Conservation (phyloP, 192 early-diverging fungal genomes). For the Jimgerdemannia flammicorona region DNA sequence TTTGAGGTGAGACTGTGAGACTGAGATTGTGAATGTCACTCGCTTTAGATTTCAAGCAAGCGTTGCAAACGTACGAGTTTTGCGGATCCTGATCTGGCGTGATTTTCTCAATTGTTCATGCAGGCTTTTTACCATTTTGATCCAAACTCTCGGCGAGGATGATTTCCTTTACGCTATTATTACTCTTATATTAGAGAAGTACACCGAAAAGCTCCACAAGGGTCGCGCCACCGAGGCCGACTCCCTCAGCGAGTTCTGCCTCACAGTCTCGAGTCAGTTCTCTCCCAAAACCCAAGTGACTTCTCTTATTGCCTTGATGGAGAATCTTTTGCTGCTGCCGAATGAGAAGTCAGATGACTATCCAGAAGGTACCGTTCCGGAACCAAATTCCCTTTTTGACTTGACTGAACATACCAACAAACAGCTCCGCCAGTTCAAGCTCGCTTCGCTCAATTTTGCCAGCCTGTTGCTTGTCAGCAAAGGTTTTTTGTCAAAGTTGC, state of each 20-base stretch:
- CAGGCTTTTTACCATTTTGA: slow-evolving; percentile 77
- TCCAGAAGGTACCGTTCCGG: slow-evolving; percentile 7
- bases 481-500: slow-evolving; percentile 48
- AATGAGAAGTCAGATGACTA: slow-evolving; percentile 39
- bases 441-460: slow-evolving; percentile 51
- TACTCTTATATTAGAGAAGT: slow-evolving; percentile 69
- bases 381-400: slow-evolving; percentile 19
- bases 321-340: slow-evolving; percentile 47
- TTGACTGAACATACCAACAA: slow-evolving; percentile 43
- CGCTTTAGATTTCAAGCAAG: no score
- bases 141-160: slow-evolving; percentile 73
- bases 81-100: no score
- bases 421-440: slow-evolving; percentile 64
- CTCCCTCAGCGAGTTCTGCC: slow-evolving; percentile 68
- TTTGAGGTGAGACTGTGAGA: slow-evolving; percentile 32
- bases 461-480: slow-evolving; percentile 44
- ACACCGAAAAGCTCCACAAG: slow-evolving; percentile 35
- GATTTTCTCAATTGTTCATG: background rate
- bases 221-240: slow-evolving; percentile 54
- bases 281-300: slow-evolving; percentile 60
- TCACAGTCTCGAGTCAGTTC: slow-evolving; percentile 71
- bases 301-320: slow-evolving; percentile 56
- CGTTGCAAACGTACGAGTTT: no score
- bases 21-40: no score
- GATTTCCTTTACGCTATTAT: slow-evolving; percentile 72